phyloP scores from a whole-genome alignment of 441 rosid genomes.

The Bocquillonia castaneifolia region DNA sequence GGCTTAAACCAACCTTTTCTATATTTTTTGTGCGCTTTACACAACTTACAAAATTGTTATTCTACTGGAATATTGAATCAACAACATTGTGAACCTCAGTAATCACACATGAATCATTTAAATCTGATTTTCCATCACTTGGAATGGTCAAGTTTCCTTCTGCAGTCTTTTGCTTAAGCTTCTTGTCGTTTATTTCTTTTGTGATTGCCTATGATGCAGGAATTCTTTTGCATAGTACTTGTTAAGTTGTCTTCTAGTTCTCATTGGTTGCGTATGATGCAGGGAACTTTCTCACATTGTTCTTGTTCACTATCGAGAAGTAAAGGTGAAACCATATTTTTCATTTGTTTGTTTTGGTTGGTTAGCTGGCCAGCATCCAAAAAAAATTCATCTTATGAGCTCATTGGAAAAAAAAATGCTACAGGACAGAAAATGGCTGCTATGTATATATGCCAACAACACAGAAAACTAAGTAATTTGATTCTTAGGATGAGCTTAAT shows the following conservation, averaged over 20 bases:
- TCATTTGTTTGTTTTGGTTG: constrained; percentile 3
- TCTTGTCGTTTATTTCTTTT: not conserved
- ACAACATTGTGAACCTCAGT: not conserved
- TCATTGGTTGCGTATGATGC: constrained; percentile 25
- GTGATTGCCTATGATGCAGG: constrained; percentile 37
- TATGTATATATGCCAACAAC: not conserved
- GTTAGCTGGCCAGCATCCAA: not conserved
- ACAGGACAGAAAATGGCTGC: not conserved
- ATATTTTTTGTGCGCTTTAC: not conserved
- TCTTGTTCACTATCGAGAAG: constrained; percentile 84
- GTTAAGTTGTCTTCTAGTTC: constrained; percentile 19
- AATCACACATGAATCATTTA: not conserved
- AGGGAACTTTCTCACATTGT: constrained; percentile 80
- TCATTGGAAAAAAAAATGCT: not conserved
- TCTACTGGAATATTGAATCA: not conserved
- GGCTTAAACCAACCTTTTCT: not conserved
- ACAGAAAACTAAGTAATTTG: not conserved
- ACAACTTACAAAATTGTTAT: not conserved
- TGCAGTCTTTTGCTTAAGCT: not conserved
- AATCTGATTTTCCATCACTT: not conserved
- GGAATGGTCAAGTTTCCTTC: not conserved
- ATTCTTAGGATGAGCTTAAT: constrained; percentile 3
- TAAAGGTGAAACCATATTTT: constrained; percentile 50
- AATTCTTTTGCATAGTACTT: constrained; percentile 57
- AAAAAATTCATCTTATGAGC: not conserved